Evolutionary conservation across 2,329 filamentous ascomycete species (phyloP), one percentile per base, ranked within the genome.

Genomic region (Beauveria asiatica): DNA sequence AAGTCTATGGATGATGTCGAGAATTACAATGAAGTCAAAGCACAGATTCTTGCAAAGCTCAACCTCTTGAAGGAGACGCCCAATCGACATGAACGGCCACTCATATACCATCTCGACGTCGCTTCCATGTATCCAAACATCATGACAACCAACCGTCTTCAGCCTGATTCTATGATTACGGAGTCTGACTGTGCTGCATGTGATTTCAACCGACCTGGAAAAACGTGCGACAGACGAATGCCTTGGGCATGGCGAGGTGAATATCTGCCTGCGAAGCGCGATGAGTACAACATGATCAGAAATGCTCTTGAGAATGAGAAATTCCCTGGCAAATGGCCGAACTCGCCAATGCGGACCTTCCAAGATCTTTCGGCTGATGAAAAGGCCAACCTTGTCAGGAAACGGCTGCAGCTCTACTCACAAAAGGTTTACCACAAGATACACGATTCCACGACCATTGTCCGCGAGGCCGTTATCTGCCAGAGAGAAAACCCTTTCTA

Each of bases 371-470:
- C 84, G 19, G 73, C 82, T 2, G 92, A 96, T 61, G 94, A 99
- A 69, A 93, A 96, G 73, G 87, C 92, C 0, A 76, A 69, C 1
- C 78, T 94, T 41, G 80, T 96, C 54, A 88, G 91, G 66, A 99
- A 97, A 70, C 86, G 94, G 39, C 77, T 99, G 52, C 91, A 93
- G 65, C 82, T 92, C 39, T 99, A 96, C 76, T 95, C 91, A 69
- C 96, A 97, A 73, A 99, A 99, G 75, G 96, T 99, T 64, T 99
- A 99, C 71, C 94, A 99, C 80, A 99, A 97, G 73, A 97, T 99
- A 62, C 92, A 96, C 73, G 94, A 97, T 63, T 89, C 90, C 13
- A 96, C 88, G 54, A 97, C 90, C 0, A 94, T 95, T 61, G 88
- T 94, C 63, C 86, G 92, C 58, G 94, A 99, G 73, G 94, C 95